phyloP scores from a whole-genome alignment of 768 basidiomycete genomes.

The Naganishia friedmannii region DNA sequence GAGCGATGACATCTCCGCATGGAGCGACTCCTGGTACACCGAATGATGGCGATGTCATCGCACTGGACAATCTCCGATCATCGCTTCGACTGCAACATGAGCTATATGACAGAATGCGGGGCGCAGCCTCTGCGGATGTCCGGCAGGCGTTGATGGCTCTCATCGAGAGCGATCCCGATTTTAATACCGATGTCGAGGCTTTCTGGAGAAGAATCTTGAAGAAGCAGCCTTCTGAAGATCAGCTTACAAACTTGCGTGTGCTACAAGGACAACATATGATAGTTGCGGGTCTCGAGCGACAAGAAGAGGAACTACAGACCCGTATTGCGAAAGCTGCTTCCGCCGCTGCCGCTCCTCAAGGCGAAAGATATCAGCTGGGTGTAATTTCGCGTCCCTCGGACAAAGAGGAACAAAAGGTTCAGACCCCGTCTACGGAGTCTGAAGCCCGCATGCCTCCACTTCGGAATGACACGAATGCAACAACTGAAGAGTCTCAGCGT shows the following conservation, averaged over 20 bases:
- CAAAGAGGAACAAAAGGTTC: not conserved
- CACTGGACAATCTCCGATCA: not conserved
- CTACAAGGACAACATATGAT: slow-evolving; percentile 23
- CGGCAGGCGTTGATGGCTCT: not conserved
- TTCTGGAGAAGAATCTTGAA: not conserved
- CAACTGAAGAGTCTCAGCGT: not conserved
- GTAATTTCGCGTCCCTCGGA: not conserved
- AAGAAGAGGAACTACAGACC: slow-evolving; percentile 8
- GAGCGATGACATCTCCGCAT: not conserved
- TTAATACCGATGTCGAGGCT: not conserved
- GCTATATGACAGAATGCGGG: slow-evolving; percentile 14
- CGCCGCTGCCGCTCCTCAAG: not conserved
- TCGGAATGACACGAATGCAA: not conserved
- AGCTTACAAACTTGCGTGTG: not conserved
- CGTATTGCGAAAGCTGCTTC: not conserved
- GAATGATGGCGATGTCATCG: not conserved
- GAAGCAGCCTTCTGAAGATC: not conserved
- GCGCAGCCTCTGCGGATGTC: not conserved
- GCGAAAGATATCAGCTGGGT: not conserved
- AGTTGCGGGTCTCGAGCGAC: slow-evolving; percentile 1
- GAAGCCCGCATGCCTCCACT: not conserved
- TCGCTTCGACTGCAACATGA: slow-evolving; percentile 16
- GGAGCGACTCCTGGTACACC: not conserved
- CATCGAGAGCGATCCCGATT: not conserved
- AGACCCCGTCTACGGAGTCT: not conserved